Evolutionary conservation across 495 filamentous ascomycete species (phyloP), one percentile per base, ranked within the genome.

Genomic region (Amniculicola lignicola): DNA sequence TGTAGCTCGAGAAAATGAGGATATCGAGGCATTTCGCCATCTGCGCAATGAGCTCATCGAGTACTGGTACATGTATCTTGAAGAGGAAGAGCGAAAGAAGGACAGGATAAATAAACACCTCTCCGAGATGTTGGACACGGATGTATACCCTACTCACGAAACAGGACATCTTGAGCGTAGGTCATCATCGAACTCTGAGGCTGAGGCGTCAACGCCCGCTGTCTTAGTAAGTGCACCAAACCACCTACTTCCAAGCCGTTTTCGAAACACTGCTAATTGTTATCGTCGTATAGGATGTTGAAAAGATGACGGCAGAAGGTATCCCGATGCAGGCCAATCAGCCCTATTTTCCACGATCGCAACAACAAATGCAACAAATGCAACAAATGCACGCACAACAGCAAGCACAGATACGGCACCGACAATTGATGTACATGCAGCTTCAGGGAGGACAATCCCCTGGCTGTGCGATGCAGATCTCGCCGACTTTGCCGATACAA

Each of bases 1-100:
- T n/a, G 61, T 64, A 3, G 61, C 61, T 10, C 42, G 61, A 16
- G 61, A 64, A 22, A 38, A 64, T 3, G 56, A 64, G 19, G 45
- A 64, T 24, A 38, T 64, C 7, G 31, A 54, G 10, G 61, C 37
- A 7, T 64, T 64, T 36, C 39, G 51, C 7, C 48, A 59, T 6
- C 46, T 64, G 1, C 49, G 61, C 12, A 56, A 64, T 14, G 55
- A 64, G 25, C 51, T 64, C 4, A 60, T 64, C 31, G 18, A 39
- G 7, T 52, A 59, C 45, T 64, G 61, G 61, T 18, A 52, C n/a
- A 12, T 24, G 4, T 60, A 64, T 47, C 55, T 64, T 16, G 55
- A 59, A 11, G 16, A 42, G 12, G 51, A 64, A 51, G 56, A 64
- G 14, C 9, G 4, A 6, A 60, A 51, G 38, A 59, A 54, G 22